Base-by-base conservation (phyloP, 2,329 filamentous ascomycete genomes). In the Fonsecaea monophora region DNA sequence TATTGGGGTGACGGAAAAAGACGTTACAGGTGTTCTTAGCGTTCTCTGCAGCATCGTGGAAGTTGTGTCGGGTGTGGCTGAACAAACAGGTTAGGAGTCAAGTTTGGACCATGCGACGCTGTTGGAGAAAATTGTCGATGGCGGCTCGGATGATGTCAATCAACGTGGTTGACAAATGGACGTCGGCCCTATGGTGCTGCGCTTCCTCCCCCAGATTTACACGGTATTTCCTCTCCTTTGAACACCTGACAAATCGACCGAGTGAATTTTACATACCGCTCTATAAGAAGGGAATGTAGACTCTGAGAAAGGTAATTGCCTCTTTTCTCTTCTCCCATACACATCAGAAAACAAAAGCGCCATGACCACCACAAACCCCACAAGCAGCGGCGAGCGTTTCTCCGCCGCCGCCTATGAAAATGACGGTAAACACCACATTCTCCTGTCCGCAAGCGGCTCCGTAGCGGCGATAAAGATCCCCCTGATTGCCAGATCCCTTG, bases 401-500 rank as follows among this genome's bases (percentile, higher is more conserved):
- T 69, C 71, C 37, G 71, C 72, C 10, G 68, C 69, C 9, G 64
- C 60, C 2, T 62, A 69, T 48, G 62, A 50, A 48, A 74, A 79
- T 58, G 86, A 88, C 73, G 77, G 78, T 18, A 87, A 86, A 74
- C 79, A 78, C 12, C 88, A 91, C 74, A 81, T 91, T 60, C 82
- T 92, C 15, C 83, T 92, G 50, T 87, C 86, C 42, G 87, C 87
- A 45, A 89, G 85, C 37, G 90, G 90, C 57, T 90, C 90, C 0
- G 92, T 96, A n/a, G 94, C 94, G 13, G 92, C 91, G 6, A 96
- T 97, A 75, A 97, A 97, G 76, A 81, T 92, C 2, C 88, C 88
- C 1, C 81, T 85, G 45, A 92, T 94, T 71, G 82, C 90, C 66
- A 67, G 76, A 50, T 72, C 79, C 0, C 73, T 84, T 18, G 82